A percentile compares a stretch with the other conserved stretches of the same genome.
Evolutionary conservation across 2,329 filamentous ascomycete genomes (phyloP).

Genomic region (Microdochium bolleyi): DNA sequence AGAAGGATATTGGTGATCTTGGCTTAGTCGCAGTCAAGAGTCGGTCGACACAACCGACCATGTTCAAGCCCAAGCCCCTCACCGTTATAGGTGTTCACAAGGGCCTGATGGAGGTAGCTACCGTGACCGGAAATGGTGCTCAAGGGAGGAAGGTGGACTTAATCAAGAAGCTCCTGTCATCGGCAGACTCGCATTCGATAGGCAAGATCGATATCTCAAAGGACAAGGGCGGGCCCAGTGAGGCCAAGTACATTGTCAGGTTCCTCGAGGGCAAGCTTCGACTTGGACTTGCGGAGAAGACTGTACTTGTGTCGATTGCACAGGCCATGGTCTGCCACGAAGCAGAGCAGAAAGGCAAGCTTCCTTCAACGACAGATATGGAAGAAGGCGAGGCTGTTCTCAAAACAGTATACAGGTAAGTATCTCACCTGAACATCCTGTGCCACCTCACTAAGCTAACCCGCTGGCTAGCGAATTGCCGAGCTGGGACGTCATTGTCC

Average conservation of each 20-base stretch:
- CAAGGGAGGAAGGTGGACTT: conserved; percentile 86
- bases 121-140: conserved; percentile 74
- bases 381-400: conserved; percentile 78
- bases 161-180: conserved; percentile 94
- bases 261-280: conserved; percentile 93
- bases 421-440: conserved; percentile 1
- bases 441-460: conserved; percentile 19
- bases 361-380: conserved; percentile 67
- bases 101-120: conserved; percentile 82
- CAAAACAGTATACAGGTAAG: conserved; percentile 82
- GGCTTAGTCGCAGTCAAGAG: conserved; percentile 94
- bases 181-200: conserved; percentile 66
- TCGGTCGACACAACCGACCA: conserved; percentile 87
- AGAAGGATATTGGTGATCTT: conserved; percentile 93
- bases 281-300: conserved; percentile 85
- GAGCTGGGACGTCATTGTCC: conserved; percentile 91
- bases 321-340: conserved; percentile 86
- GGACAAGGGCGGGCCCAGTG: conserved; percentile 88
- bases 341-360: conserved; percentile 58
- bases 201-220: conserved; percentile 85
- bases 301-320: conserved; percentile 80
- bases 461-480: conserved; percentile 71
- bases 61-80: conserved; percentile 94
- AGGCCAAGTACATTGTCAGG: conserved; percentile 88
- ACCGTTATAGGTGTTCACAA: conserved; percentile 83